These are phyloP conservation scores for Verticillium tricorpus DNA, from an alignment of 2,329 filamentous ascomycete genomes.

Conservation along the genomic window DNA sequence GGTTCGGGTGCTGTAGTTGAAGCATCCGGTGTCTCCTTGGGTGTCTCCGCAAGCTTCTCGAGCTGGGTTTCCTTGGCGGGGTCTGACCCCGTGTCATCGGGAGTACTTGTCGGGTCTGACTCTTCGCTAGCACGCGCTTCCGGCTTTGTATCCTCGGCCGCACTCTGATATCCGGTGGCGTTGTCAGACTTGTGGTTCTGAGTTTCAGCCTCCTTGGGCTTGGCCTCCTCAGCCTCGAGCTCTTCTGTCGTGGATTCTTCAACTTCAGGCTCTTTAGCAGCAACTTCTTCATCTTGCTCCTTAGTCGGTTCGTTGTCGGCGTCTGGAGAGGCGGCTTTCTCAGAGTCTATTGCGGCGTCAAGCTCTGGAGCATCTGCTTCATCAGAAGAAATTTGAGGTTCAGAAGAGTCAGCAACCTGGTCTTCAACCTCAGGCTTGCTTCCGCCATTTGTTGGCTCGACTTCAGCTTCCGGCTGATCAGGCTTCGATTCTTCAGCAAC, in stretches of 20 bases:
- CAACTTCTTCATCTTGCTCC: background rate
- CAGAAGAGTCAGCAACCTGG: background rate
- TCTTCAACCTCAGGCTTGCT: no score
- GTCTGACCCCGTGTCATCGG: background rate
- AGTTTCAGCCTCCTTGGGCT: background rate
- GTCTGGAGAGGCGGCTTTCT: background rate
- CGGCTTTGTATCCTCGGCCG: background rate
- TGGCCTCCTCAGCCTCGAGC: conserved; percentile 2
- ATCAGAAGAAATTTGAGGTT: background rate
- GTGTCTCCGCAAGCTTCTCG: no score
- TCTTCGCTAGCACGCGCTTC: background rate
- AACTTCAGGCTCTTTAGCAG: background rate
- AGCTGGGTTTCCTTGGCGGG: background rate
- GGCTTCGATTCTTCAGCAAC: background rate
- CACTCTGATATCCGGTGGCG: background rate
- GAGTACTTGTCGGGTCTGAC: background rate
- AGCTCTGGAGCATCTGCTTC: background rate
- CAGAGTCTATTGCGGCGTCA: background rate
- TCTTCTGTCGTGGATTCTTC: conserved; percentile 2
- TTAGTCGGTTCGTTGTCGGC: background rate
- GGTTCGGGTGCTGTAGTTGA: no score
- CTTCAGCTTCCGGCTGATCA: background rate
- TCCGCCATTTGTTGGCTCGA: background rate
- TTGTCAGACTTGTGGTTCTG: background rate
- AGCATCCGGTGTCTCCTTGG: no score